These are phyloP conservation scores for Trichocladium uniseriatum DNA, from an alignment of 495 filamentous ascomycete species.

Conservation along the genomic window DNA sequence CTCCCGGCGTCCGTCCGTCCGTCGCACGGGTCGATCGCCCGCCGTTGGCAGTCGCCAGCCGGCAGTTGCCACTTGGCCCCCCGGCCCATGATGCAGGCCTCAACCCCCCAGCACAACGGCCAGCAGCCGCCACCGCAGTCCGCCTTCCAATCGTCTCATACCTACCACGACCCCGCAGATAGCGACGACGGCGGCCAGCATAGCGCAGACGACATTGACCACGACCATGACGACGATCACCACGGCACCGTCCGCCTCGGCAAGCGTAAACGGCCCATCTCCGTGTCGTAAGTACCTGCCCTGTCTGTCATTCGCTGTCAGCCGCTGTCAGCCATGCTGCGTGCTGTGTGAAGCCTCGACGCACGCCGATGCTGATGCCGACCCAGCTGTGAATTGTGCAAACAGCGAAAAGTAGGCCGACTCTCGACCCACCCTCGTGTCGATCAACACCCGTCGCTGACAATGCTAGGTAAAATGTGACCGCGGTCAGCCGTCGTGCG, in stretches of 20 bases:
- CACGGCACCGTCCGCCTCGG: constrained; percentile 33
- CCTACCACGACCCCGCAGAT: constrained; percentile 14
- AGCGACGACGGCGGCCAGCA: constrained; percentile 27
- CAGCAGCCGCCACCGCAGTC: constrained; percentile 16
- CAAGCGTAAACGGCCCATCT: constrained; percentile 49
- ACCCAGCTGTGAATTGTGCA: constrained; percentile 67
- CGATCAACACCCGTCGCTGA: not conserved
- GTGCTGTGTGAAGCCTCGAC: too few relatives aligned
- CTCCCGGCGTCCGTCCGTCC: not conserved
- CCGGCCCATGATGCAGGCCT: constrained; percentile 23
- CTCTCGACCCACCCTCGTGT: not conserved
- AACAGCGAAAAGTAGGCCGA: constrained; percentile 61
- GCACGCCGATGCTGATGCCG: not conserved
- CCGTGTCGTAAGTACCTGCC: constrained; percentile 49
- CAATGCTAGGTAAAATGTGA: constrained; percentile 61
- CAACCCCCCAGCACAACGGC: constrained; percentile 15
- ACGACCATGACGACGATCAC: constrained; percentile 34
- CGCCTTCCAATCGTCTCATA: constrained; percentile 7
- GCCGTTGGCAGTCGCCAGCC: not conserved
- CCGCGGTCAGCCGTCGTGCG: constrained; percentile 73
- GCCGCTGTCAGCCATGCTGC: not conserved
- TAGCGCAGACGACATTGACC: constrained; percentile 33
- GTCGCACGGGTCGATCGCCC: not conserved
- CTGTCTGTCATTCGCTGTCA: too few relatives aligned
- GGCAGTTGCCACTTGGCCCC: too few relatives aligned